These are phyloP conservation scores for Pseudoperonospora humuli DNA, from an alignment of 352 stramenopile genomes.

Conservation along the genomic window DNA sequence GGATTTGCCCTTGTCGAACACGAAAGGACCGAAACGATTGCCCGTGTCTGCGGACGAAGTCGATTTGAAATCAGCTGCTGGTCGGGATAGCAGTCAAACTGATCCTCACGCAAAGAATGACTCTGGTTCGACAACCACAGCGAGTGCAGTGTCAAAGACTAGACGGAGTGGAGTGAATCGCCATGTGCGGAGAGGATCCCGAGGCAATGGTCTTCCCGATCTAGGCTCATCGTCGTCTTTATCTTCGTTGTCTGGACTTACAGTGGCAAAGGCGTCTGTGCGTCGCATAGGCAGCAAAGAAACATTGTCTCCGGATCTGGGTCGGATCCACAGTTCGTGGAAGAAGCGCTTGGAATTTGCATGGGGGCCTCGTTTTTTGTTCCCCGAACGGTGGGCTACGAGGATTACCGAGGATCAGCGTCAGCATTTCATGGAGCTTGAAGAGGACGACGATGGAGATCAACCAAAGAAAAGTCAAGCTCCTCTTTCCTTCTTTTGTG, in stretches of 20 bases:
- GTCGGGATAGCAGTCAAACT: neutral
- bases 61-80: constrained; percentile 2
- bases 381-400: constrained; percentile 24
- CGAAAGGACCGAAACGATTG: constrained; percentile 24
- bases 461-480: constrained; percentile 19
- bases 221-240: constrained; percentile 13
- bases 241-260: constrained; percentile 16
- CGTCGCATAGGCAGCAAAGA: constrained; percentile 15
- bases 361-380: constrained; percentile 52
- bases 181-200: constrained; percentile 12
- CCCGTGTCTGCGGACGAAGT: constrained; percentile 7
- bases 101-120: constrained; percentile 1
- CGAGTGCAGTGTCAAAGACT: constrained; percentile 1
- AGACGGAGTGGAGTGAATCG: constrained; percentile 6
- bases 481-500: constrained; percentile 40
- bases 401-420: constrained; percentile 3
- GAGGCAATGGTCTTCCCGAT: constrained; percentile 5
- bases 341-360: constrained; percentile 48
- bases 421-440: constrained; percentile 20
- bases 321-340: constrained; percentile 37
- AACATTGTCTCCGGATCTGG: constrained; percentile 13
- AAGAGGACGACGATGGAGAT: constrained; percentile 11
- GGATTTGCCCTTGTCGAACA: constrained; percentile 53
- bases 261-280: constrained; percentile 4
- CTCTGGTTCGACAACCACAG: neutral